Evolutionary conservation across 2,329 filamentous ascomycete species (phyloP).

Genomic region (Aulographum hederae): DNA sequence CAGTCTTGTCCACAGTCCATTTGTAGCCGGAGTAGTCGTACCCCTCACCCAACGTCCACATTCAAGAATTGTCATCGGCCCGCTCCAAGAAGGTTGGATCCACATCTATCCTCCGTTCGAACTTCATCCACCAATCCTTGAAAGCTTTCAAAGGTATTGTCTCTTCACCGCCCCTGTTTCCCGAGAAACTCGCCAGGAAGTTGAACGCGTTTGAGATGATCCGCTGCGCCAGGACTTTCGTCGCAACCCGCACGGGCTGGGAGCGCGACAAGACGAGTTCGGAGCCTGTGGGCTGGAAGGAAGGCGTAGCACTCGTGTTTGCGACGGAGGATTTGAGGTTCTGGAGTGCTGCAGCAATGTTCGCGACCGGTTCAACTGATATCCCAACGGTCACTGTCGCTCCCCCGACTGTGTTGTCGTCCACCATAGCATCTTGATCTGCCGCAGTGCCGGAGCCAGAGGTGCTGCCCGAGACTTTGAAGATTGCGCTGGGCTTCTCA

Average conservation of each 20-base stretch:
- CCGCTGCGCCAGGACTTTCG: constrained; percentile 66
- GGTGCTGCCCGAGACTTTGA: constrained; percentile 43
- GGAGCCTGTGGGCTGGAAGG: not conserved
- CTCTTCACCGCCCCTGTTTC: constrained; percentile 49
- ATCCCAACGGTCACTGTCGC: constrained; percentile 9
- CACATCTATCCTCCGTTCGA: constrained; percentile 67
- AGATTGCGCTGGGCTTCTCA: constrained; percentile 82
- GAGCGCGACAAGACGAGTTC: not conserved
- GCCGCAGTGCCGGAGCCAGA: constrained; percentile 10
- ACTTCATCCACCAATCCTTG: constrained; percentile 95
- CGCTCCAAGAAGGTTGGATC: constrained; percentile 83
- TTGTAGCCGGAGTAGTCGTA: no score
- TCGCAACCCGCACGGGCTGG: constrained; percentile 31
- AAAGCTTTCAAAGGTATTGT: constrained; percentile 90
- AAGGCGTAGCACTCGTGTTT: constrained; percentile 16
- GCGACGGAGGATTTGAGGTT: constrained; percentile 16
- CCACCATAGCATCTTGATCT: constrained; percentile 31
- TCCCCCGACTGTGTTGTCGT: constrained; percentile 14
- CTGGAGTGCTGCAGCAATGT: constrained; percentile 41
- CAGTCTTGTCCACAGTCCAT: no score
- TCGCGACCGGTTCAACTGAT: not conserved
- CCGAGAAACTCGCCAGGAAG: constrained; percentile 76
- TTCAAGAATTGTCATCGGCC: constrained; percentile 24
- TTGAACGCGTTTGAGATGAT: constrained; percentile 98
- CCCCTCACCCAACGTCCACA: not conserved